Conservation (phyloP, 169 alveolate species). For the Miamiensis avidus region DNA sequence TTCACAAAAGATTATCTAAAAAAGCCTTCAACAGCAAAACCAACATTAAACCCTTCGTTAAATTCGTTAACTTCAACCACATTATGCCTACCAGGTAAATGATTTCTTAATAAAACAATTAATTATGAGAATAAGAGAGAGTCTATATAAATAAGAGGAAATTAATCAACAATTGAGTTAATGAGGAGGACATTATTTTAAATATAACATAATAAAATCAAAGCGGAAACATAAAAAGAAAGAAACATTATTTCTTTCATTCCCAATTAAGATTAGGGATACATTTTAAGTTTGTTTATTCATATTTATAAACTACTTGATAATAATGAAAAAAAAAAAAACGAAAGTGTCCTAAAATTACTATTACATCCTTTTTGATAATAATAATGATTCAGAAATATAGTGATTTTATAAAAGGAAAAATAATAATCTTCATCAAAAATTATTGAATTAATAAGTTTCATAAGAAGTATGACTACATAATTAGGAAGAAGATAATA, state of each 20-base stretch:
- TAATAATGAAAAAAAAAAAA: neutral
- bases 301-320: neutral
- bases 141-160: constrained; percentile 25
- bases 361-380: neutral
- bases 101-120: constrained; percentile 24
- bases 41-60: constrained; percentile 94
- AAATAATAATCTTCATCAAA: too few relatives aligned
- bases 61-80: constrained; percentile 97
- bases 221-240: constrained; percentile 8
- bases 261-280: neutral
- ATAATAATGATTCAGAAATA: neutral
- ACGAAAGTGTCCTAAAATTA: neutral
- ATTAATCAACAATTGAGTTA: constrained; percentile 21
- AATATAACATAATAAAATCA: too few relatives aligned
- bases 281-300: neutral
- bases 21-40: constrained; percentile 93
- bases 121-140: constrained; percentile 47
- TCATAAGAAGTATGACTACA: too few relatives aligned
- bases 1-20: constrained; percentile 92
- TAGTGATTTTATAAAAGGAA: too few relatives aligned
- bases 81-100: constrained; percentile 97
- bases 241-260: neutral
- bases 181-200: too few relatives aligned
- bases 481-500: too few relatives aligned
- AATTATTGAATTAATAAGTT: too few relatives aligned